These are phyloP conservation scores for Grosmannia clavigera DNA, from an alignment of 2,329 filamentous ascomycete genomes.

Conservation along the genomic window DNA sequence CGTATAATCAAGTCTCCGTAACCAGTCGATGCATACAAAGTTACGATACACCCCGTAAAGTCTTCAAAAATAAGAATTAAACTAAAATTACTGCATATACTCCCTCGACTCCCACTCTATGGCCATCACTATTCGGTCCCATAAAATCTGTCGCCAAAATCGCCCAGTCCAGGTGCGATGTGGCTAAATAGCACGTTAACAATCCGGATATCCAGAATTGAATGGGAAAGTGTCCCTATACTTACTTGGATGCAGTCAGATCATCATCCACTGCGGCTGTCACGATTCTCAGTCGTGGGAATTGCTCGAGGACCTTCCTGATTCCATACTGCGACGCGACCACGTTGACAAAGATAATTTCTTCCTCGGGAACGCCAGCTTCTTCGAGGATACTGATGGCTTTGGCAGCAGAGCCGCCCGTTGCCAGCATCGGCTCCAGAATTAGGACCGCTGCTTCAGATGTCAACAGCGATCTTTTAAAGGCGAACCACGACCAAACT, in stretches of 20 bases:
- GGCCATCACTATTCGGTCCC: background rate
- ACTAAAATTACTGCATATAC: too few species aligned
- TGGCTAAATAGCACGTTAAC: background rate
- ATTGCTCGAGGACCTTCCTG: background rate
- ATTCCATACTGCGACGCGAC: background rate
- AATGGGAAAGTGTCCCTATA: background rate
- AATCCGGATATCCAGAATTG: too few species aligned
- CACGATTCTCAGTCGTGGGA: background rate
- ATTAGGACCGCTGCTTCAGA: background rate
- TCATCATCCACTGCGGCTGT: constrained; percentile 1
- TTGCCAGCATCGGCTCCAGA: constrained; percentile 4
- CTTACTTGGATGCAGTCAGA: constrained; percentile 1
- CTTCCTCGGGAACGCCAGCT: background rate
- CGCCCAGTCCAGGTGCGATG: constrained; percentile 1
- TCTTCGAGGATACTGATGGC: constrained; percentile 1
- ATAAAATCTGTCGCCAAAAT: constrained; percentile 3
- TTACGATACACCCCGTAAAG: too few species aligned
- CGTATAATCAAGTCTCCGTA: too few species aligned
- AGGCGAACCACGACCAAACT: background rate
- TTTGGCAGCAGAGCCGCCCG: background rate
- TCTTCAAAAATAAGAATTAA: too few species aligned
- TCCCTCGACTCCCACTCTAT: too few species aligned
- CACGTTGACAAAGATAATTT: constrained; percentile 3
- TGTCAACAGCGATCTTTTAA: background rate
- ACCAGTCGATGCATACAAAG: too few species aligned